A percentile compares a stretch with the other conserved stretches of the same genome.
Conservation (phyloP, 805 yeast genomes). For the Brettanomyces nanus region DNA sequence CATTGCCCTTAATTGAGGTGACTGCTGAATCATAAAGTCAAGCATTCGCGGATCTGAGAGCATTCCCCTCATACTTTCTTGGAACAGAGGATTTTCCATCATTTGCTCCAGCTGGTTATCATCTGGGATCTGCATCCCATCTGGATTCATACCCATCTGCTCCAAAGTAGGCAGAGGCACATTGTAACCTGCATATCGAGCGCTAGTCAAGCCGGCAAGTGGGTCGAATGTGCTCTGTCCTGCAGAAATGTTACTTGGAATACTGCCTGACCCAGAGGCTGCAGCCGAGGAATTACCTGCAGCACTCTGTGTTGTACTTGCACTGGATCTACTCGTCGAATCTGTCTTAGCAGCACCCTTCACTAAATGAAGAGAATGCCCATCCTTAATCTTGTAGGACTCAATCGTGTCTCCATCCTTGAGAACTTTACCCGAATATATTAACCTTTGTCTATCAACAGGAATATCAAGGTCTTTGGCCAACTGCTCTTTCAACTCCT, state of each 20-base stretch:
- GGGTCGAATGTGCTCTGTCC: constrained; percentile 90
- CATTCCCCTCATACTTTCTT: constrained; percentile 75
- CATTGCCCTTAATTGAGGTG: constrained; percentile 78
- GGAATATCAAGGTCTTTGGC: constrained; percentile 58
- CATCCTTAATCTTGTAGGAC: constrained; percentile 73
- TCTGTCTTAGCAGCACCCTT: constrained; percentile 52
- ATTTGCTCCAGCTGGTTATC: constrained; percentile 66
- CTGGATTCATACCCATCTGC: constrained; percentile 66
- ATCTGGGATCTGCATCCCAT: constrained; percentile 76
- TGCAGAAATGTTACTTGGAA: constrained; percentile 76
- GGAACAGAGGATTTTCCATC: constrained; percentile 77
- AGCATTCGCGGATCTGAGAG: constrained; percentile 83
- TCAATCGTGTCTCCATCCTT: constrained; percentile 73
- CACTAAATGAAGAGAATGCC: constrained; percentile 84
- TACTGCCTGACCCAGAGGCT: constrained; percentile 19
- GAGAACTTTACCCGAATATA: constrained; percentile 89
- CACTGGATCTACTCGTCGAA: constrained; percentile 10
- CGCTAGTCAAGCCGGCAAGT: constrained; percentile 86
- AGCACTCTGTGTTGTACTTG: constrained; percentile 16
- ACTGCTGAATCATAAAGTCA: constrained; percentile 70
- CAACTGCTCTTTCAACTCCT: constrained; percentile 60
- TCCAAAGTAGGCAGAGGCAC: constrained; percentile 77
- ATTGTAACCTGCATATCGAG: constrained; percentile 85
- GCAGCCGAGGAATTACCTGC: constrained; percentile 4
- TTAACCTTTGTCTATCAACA: constrained; percentile 74